Base-by-base conservation (phyloP, 2,329 filamentous ascomycete species). In the Zasmidium angulare region DNA sequence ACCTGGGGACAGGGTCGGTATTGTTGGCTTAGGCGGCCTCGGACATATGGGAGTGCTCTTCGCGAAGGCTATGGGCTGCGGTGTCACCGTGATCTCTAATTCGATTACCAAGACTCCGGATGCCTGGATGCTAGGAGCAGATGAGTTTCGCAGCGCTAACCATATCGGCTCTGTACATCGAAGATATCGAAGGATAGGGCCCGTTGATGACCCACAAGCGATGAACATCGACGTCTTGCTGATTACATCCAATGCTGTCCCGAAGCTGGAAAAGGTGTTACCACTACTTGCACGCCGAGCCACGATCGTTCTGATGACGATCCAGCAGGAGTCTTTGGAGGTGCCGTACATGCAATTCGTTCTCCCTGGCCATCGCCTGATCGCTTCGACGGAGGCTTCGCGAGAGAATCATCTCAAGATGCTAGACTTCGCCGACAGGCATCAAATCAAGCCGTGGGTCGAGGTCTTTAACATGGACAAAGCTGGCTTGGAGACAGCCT, bases 361-460 rank as follows among this genome's bases (percentile, higher is more conserved):
- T 7, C 64, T 74, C 3, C 71, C 71, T 4, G 72, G 71, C 3
- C 72, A 73, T 50, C 61, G 53, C 11, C 56, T 74, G 36, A 71
- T 72, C 26, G 69, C 71, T 0, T 72, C 69, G 1, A 74, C 72
- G 0, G 71, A 73, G 56, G 70, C 70, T 1, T 69, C 67, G 3
- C 58, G 64, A 12, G 63, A 69, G 59, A 72, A 71, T 50, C 70
- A 73, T 43, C 53, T 69, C 31, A 64, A 75, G 23, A 81, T 80
- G 79, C 68, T 81, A 11, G 71, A 75, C 10, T 80, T 80, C 61
- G 76, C 76, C 1, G 75, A 74, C 1, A 68, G 68, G 20, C 74
- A 79, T 53, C 60, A 68, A 17, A 76, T 80, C 63, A 75, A 78
- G 68, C 78, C 79, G 1, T 75, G 77, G 61, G 55, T 75, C n/a